These are phyloP conservation scores for Prosopis cineraria DNA, from an alignment of 306 rosid genomes.

Conservation along the genomic window DNA sequence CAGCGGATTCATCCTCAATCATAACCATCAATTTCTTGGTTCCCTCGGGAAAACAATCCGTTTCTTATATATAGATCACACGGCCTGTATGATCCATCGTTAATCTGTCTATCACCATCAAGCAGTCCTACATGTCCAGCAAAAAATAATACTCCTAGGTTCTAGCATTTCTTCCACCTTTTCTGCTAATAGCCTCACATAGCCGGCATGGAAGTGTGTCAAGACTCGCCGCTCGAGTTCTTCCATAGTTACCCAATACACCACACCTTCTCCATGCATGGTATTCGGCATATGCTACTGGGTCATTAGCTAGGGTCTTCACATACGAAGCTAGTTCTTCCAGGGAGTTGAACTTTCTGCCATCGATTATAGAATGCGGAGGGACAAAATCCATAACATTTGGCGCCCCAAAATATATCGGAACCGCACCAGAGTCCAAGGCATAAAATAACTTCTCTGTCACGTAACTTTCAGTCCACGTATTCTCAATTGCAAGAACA, in stretches of 20 bases:
- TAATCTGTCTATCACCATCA: constrained; percentile 21
- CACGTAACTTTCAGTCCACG: constrained; percentile 86
- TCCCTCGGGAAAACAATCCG: constrained; percentile 13
- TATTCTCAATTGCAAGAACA: constrained; percentile 94
- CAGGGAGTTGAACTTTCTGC: constrained; percentile 69
- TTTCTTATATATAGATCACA: constrained; percentile 37
- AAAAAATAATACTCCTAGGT: constrained; percentile 15
- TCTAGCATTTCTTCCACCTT: constrained; percentile 75
- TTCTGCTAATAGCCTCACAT: constrained; percentile 75
- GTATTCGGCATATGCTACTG: constrained; percentile 87
- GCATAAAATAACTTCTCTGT: constrained; percentile 94
- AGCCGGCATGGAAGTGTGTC: constrained; percentile 91
- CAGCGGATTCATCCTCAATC: neutral
- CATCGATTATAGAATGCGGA: constrained; percentile 92
- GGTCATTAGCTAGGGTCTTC: constrained; percentile 70
- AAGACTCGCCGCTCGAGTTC: constrained; percentile 76
- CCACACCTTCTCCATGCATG: constrained; percentile 99
- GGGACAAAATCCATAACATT: constrained; percentile 92
- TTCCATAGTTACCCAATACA: constrained; percentile 61
- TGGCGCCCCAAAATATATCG: constrained; percentile 95
- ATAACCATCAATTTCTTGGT: neutral
- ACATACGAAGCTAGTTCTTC: constrained; percentile 85
- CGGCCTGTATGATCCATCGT: neutral
- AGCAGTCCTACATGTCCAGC: constrained; percentile 9
- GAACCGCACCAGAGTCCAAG: constrained; percentile 83